Evolutionary conservation across 805 yeast genomes (phyloP), one percentile per base, ranked within the genome.

Genomic region (Suhomyces tanzawaensis): DNA sequence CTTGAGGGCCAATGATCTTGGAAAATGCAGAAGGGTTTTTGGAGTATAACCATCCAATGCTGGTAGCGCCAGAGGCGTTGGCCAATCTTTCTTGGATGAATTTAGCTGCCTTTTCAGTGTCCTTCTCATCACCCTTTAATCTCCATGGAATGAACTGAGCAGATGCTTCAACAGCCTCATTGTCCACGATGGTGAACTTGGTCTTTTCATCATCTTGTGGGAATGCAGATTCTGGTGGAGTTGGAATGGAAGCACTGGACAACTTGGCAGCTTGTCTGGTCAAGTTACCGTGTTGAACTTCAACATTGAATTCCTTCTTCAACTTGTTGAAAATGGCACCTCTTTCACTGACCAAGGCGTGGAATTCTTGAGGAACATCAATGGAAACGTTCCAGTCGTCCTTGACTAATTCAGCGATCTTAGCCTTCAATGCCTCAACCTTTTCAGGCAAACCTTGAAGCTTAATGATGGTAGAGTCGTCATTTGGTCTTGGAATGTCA

Each of bases 1-100:
- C 96, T 48, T 77, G 82, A 12, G 87, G 79, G 7, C 96, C 96
- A 46, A 88, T 76, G 37, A 87, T 69, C 56, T 71, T 76, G 41
- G 82, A 74, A 59, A 84, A 82, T 19, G 62, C 54, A 11, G 78
- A 62, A 19, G 71, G 59, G 40, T 76, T 71, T 29, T 75, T 60
- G 27, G 78, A 62, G 74, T 83, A 82, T 43, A 84, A 62, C 76
- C 78, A 85, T 11, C 81, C 93, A 33, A 65, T 67, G 29, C 64
- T 52, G 30, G 71, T 69, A 36, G 77, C 78, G 16, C 53, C 50
- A 41, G 67, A 53, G 36, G 77, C 78, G 29, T 60, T 58, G 21
- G 60, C 72, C 48, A 85, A 60, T 39, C 78, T 66, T 18, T 65
- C 65, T 45, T 75, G 64, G 41, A 87, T 69, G 36, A 66, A 51